Evolutionary conservation across 305 asterid species (phyloP), one percentile per base, ranked within the genome.

Genomic region (Lippia alba): DNA sequence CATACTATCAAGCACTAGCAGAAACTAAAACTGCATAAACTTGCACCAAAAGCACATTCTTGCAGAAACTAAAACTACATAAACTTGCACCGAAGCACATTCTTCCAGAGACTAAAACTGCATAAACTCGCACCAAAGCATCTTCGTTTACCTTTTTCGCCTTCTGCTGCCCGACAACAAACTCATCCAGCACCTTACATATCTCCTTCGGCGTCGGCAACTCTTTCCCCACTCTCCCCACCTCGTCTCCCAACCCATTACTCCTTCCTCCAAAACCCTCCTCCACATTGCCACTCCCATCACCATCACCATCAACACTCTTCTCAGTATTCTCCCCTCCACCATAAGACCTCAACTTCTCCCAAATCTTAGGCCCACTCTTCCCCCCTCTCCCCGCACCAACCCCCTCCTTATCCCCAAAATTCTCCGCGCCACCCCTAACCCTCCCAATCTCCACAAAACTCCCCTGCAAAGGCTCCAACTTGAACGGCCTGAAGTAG

Each of bases 371-470:
- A 59, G 63, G 81, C 63, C 83, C 83, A 55, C 60, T 70, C 78
- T 81, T 83, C 76, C 82, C 88, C 34, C 63, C 56, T 61, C 63
- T 78, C 61, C 79, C 78, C 48, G 81, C 72, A 55, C 44, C 80
- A 66, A 56, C 65, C 54, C 81, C 84, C 17, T 74, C 85, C 72
- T 54, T 33, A 48, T 79, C 85, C 67, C 79, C 70, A 36, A 50
- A 69, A 71, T 65, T 66, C 77, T 83, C 88, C 54, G 78, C 76
- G 69, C 74, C 80, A 8, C 80, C 84, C 84, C 78, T 92, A 65
- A 92, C 88, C 82, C 86, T 87, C 70, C 98, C 98, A 76, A 92
- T 85, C 91, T 92, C 98, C 56, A 88, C 59, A 61, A 92, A 92
- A 78, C 82, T 90, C 73, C 98, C 98, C 75, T 87, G 94, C 82